phyloP scores from a whole-genome alignment of 2,329 filamentous ascomycete genomes.

The Colletotrichum camelliae region DNA sequence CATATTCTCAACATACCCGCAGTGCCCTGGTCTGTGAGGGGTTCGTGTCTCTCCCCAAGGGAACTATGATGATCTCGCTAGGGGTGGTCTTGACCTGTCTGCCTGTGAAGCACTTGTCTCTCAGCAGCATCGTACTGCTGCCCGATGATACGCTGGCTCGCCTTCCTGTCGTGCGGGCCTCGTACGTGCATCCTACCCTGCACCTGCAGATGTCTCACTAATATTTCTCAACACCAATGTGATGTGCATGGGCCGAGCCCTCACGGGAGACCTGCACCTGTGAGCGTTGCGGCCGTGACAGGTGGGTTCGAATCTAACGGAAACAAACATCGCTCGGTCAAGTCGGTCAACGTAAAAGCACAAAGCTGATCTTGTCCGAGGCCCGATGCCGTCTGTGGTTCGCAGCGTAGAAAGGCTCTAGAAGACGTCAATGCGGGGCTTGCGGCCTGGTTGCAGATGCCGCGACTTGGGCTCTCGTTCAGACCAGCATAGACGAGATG shows the following conservation, averaged over 20 bases:
- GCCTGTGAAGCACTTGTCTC: not conserved
- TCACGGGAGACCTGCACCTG: not conserved
- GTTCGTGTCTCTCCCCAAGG: not conserved
- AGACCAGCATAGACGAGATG: not conserved
- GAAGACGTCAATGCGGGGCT: not conserved
- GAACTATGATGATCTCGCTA: not conserved
- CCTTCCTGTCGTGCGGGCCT: not conserved
- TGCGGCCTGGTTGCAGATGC: not conserved
- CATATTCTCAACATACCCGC: not conserved
- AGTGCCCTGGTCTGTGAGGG: not conserved
- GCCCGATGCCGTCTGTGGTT: not conserved
- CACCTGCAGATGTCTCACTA: not conserved
- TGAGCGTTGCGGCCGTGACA: not conserved
- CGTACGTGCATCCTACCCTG: not conserved
- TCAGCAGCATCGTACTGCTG: not conserved
- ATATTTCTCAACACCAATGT: not conserved
- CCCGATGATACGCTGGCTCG: not conserved
- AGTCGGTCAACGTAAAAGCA: not conserved
- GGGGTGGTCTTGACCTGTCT: not conserved
- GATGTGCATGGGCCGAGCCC: not conserved
- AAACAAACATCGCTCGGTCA: not conserved
- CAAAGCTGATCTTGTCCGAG: not conserved
- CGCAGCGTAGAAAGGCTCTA: not conserved
- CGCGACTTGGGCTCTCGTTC: not conserved
- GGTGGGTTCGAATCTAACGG: not conserved